Evolutionary conservation across 306 rosid genomes (phyloP).

Genomic region (Cucurbita moschata): DNA sequence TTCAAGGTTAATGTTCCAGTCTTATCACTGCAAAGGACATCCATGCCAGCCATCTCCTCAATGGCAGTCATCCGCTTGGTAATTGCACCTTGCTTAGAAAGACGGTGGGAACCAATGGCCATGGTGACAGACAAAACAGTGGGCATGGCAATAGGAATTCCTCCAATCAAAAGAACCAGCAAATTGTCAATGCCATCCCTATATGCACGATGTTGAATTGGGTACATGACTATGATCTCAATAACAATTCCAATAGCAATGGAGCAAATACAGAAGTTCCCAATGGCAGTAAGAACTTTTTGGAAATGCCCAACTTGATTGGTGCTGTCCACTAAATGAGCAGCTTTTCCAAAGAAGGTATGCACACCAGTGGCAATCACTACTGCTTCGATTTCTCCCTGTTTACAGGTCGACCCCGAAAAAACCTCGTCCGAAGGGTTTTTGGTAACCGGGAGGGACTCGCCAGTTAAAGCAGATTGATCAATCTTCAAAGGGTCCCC

Average conservation of each 20-base stretch:
- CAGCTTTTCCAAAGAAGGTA: slow-evolving; percentile 97
- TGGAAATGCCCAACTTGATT: slow-evolving; percentile 99
- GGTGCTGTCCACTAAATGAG: slow-evolving; percentile 94
- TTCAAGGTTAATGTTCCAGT: slow-evolving; percentile 90
- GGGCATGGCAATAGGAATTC: slow-evolving; percentile 99
- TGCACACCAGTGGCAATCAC: slow-evolving; percentile 99
- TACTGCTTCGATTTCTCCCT: slow-evolving; percentile 96
- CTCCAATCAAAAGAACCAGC: slow-evolving; percentile 92
- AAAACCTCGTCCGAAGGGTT: slow-evolving; percentile 85
- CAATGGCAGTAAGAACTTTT: slow-evolving; percentile 95
- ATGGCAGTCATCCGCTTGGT: slow-evolving; percentile 98
- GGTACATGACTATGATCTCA: slow-evolving; percentile 89
- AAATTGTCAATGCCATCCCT: slow-evolving; percentile 93
- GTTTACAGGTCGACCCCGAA: slow-evolving; percentile 95
- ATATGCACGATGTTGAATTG: slow-evolving; percentile 72
- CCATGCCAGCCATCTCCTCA: slow-evolving; percentile 99
- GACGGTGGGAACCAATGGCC: slow-evolving; percentile 99
- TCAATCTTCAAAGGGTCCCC: slow-evolving; percentile 97
- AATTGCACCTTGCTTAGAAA: slow-evolving; percentile 94
- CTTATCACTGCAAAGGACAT: slow-evolving; percentile 97
- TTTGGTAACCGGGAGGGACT: slow-evolving; percentile 91
- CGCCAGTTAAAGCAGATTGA: slow-evolving; percentile 96
- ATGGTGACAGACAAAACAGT: slow-evolving; percentile 97
- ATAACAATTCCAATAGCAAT: slow-evolving; percentile 64
- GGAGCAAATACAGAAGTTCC: slow-evolving; percentile 94